Percentiles rank a stretch among this genome's conserved stretches.
Conservation (phyloP, 805 yeast species). For the Wickerhamiella australiensis region DNA sequence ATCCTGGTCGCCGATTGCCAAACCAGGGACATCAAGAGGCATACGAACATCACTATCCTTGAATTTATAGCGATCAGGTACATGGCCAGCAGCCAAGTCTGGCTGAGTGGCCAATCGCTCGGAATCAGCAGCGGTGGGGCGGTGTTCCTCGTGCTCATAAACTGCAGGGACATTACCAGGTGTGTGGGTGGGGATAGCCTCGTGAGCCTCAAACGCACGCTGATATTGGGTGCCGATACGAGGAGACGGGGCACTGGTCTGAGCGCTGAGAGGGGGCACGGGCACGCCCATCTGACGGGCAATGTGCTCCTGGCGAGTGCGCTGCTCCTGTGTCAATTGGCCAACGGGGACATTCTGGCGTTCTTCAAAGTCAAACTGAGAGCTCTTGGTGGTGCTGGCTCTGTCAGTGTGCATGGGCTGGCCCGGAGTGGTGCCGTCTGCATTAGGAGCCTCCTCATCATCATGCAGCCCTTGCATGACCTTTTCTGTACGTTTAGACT, state of each 20-base stretch:
- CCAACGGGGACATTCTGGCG: background rate
- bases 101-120: conserved; percentile 7
- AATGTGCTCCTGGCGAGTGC: conserved; percentile 11
- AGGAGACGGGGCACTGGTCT: conserved; percentile 10
- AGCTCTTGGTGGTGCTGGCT: background rate
- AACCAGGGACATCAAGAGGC: conserved; percentile 22
- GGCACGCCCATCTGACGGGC: conserved; percentile 12
- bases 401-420: background rate
- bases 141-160: background rate
- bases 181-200: conserved; percentile 5
- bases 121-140: background rate
- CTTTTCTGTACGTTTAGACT: conserved; percentile 10
- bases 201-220: conserved; percentile 8
- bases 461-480: conserved; percentile 10
- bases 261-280: background rate
- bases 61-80: conserved; percentile 9
- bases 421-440: conserved; percentile 6
- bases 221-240: conserved; percentile 11
- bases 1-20: conserved; percentile 17
- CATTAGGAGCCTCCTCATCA: conserved; percentile 7
- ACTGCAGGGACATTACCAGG: conserved; percentile 7
- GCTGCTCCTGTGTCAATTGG: conserved; percentile 7
- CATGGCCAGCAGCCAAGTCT: background rate
- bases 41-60: conserved; percentile 12
- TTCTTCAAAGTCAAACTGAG: conserved; percentile 2